Evolutionary conservation across 2,329 filamentous ascomycete genomes (phyloP).

Genomic region (Macroventuria anomochaeta): DNA sequence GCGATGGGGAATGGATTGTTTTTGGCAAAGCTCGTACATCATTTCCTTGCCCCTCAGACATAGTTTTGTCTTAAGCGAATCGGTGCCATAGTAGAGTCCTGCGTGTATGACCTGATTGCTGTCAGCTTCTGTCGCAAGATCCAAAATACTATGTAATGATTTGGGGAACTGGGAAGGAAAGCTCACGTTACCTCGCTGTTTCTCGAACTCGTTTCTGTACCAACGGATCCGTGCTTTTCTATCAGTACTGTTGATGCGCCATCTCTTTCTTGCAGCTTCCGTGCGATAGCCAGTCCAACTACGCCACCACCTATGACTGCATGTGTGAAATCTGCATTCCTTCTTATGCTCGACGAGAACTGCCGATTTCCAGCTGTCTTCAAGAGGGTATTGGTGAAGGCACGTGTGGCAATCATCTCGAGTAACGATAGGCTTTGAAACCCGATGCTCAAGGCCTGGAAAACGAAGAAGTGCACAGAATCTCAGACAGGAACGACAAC

Average conservation of each 20-base stretch:
- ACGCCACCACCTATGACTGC: slow-evolving; percentile 73
- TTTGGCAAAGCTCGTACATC: slow-evolving; percentile 78
- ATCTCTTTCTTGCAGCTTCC: slow-evolving; percentile 68
- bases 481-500: background rate
- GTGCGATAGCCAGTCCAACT: slow-evolving; percentile 80
- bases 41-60: slow-evolving; percentile 79
- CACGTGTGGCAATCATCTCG: slow-evolving; percentile 23
- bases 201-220: slow-evolving; percentile 85
- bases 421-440: background rate
- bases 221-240: slow-evolving; percentile 76
- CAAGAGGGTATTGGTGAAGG: slow-evolving; percentile 4
- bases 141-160: too few relatives aligned
- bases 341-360: slow-evolving; percentile 39
- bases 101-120: slow-evolving; percentile 80
- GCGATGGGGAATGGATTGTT: slow-evolving; percentile 70
- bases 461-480: background rate
- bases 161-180: too few relatives aligned
- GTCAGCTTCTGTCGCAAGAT: background rate
- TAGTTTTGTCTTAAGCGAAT: slow-evolving; percentile 79
- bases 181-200: slow-evolving; percentile 74
- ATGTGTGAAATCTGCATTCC: slow-evolving; percentile 67
- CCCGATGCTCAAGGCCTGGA: background rate
- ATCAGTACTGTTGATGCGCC: slow-evolving; percentile 75
- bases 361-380: slow-evolving; percentile 2
- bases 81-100: slow-evolving; percentile 84